phyloP scores from a whole-genome alignment of 2,329 filamentous ascomycete genomes.

The Alternaria sp. region DNA sequence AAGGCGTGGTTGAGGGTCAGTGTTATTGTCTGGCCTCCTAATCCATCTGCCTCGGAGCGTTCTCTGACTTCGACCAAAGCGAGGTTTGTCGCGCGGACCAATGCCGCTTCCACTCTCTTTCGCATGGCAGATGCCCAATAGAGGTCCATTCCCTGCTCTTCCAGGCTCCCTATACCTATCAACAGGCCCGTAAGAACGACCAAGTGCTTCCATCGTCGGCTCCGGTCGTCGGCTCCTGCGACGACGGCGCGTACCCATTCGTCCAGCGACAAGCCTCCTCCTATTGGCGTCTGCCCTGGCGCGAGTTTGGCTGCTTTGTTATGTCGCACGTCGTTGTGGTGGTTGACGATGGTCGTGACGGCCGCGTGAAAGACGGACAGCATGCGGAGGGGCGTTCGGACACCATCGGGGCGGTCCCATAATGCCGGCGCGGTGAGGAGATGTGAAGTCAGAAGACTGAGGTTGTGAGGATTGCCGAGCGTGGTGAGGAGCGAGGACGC shows the following conservation, averaged over 20 bases:
- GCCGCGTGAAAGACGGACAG: slow-evolving; percentile 78
- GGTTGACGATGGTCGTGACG: slow-evolving; percentile 63
- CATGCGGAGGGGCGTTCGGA: slow-evolving; percentile 70
- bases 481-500: slow-evolving; percentile 73
- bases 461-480: slow-evolving; percentile 78
- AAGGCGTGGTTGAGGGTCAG: slow-evolving; percentile 82
- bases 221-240: slow-evolving; percentile 68
- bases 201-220: slow-evolving; percentile 80
- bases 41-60: slow-evolving; percentile 61
- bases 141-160: slow-evolving; percentile 62
- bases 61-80: slow-evolving; percentile 68
- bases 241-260: slow-evolving; percentile 68
- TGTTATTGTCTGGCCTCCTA: slow-evolving; percentile 62
- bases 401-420: slow-evolving; percentile 70
- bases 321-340: slow-evolving; percentile 52
- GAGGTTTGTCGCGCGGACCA: slow-evolving; percentile 80
- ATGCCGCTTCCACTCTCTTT: slow-evolving; percentile 73
- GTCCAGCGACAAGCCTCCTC: slow-evolving; percentile 61
- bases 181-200: slow-evolving; percentile 82
- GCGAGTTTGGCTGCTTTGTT: slow-evolving; percentile 37
- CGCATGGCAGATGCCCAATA: slow-evolving; percentile 70
- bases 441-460: slow-evolving; percentile 76
- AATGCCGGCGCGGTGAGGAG: slow-evolving; percentile 75
- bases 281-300: slow-evolving; percentile 43
- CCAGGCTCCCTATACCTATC: slow-evolving; percentile 69